Evolutionary conservation across 371 early-diverging fungal species (phyloP).

Genomic region (Apophysomyces elegans): DNA sequence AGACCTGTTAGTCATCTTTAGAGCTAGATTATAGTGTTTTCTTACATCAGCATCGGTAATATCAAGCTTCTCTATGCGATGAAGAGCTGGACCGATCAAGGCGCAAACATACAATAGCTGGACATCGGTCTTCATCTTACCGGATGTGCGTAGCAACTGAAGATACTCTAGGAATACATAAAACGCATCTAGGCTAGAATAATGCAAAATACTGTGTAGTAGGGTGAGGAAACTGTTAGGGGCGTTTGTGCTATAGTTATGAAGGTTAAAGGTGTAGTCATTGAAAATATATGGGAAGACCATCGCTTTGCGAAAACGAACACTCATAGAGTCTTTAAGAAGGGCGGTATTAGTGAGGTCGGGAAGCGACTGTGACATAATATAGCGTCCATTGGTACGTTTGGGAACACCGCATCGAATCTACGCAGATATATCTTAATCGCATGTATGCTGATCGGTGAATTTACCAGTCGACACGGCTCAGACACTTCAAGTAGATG

Average conservation of each 20-base stretch:
- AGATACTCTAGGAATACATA: conserved; percentile 43
- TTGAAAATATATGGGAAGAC: conserved; percentile 59
- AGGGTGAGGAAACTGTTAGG: conserved; percentile 68
- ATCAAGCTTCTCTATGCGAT: conserved; percentile 68
- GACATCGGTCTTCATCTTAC: conserved; percentile 65
- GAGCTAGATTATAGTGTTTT: background rate
- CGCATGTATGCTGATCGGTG: too few relatives aligned
- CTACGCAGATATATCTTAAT: conserved; percentile 21
- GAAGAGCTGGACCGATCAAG: conserved; percentile 72
- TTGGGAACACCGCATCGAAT: conserved; percentile 53
- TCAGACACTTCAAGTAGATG: conserved; percentile 54
- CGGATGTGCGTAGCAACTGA: conserved; percentile 37
- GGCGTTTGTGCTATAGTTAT: conserved; percentile 62
- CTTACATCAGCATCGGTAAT: conserved; percentile 52
- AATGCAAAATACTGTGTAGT: conserved; percentile 66
- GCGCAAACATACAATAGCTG: conserved; percentile 78
- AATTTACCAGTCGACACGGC: conserved; percentile 53
- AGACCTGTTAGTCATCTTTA: background rate
- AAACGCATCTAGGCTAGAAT: conserved; percentile 64
- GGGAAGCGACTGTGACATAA: conserved; percentile 42
- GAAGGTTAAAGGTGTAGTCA: conserved; percentile 64
- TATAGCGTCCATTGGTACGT: conserved; percentile 41
- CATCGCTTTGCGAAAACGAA: conserved; percentile 52
- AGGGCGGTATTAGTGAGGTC: conserved; percentile 42
- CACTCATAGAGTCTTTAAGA: conserved; percentile 42